A percentile compares a stretch with the other conserved stretches of the same genome.
phyloP scores from a whole-genome alignment of 2,329 filamentous ascomycete genomes.

The Sporothrix curviconia region DNA sequence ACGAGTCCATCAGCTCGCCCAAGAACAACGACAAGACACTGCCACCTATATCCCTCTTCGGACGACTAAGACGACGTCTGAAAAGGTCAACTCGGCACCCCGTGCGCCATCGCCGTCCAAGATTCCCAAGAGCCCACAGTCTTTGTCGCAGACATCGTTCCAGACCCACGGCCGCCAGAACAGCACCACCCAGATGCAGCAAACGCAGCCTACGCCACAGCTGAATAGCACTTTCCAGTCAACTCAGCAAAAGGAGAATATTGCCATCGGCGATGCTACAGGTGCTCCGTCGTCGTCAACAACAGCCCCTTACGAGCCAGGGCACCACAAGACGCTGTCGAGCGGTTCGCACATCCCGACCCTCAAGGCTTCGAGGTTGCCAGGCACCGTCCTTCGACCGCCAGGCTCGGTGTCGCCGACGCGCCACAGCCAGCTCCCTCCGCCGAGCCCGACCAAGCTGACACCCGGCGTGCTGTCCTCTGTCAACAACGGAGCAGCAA shows the following conservation, averaged over 20 bases:
- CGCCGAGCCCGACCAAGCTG: conserved; percentile 33
- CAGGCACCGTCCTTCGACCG: conserved; percentile 16
- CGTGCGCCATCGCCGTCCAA: conserved; percentile 40
- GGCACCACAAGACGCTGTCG: conserved; percentile 46
- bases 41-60: conserved; percentile 43
- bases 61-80: conserved; percentile 47
- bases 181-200: conserved; percentile 6
- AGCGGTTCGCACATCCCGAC: conserved; percentile 43
- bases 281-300: conserved; percentile 8
- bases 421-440: conserved; percentile 21
- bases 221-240: conserved; percentile 26
- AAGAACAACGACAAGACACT: conserved; percentile 27
- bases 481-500: not conserved
- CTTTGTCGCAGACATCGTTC: conserved; percentile 24
- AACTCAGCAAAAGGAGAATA: conserved; percentile 46
- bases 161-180: not conserved
- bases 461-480: conserved; percentile 22
- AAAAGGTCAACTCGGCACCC: conserved; percentile 51
- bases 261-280: conserved; percentile 11
- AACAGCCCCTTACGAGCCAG: conserved; percentile 19
- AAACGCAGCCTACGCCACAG: not conserved
- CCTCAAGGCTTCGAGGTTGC: conserved; percentile 35
- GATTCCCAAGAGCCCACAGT: conserved; percentile 46
- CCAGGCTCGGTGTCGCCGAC: conserved; percentile 22
- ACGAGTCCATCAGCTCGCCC: conserved; percentile 10